A percentile compares a stretch with the other conserved stretches of the same genome.
These are phyloP conservation scores for Miscanthus lutarioriparius DNA, from an alignment of 176 grass and related monocot genomes.

Conservation along the genomic window DNA sequence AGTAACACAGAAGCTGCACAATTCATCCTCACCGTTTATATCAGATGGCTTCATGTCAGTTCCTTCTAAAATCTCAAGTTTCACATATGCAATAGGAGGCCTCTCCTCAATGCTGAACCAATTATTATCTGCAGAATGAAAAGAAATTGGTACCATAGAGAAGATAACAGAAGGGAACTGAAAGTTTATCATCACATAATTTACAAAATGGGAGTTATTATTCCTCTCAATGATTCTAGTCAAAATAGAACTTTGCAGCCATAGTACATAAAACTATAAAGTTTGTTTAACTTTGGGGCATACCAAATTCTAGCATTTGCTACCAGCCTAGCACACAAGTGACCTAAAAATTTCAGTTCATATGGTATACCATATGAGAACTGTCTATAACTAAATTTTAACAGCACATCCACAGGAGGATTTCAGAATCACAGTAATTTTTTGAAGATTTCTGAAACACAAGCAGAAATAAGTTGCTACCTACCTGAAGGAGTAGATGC, in stretches of 20 bases:
- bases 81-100: constrained; percentile 70
- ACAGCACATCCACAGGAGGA: neutral
- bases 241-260: constrained; percentile 13
- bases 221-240: constrained; percentile 2
- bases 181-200: constrained; percentile 18
- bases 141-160: constrained; percentile 22
- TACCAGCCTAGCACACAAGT: constrained; percentile 28
- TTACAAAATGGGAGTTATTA: neutral
- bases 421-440: constrained; percentile 10
- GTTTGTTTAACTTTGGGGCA: neutral
- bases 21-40: constrained; percentile 72
- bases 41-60: constrained; percentile 93
- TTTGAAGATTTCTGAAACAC: constrained; percentile 18
- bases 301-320: constrained; percentile 12
- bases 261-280: neutral
- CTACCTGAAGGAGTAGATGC: constrained; percentile 75
- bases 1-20: constrained; percentile 5
- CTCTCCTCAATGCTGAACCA: constrained; percentile 90
- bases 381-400: neutral
- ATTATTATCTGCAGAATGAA: constrained; percentile 51
- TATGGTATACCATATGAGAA: constrained; percentile 8
- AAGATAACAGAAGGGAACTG: neutral
- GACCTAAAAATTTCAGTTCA: neutral
- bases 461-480: constrained; percentile 22
- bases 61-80: constrained; percentile 92